Conservation (phyloP, 2,329 filamentous ascomycete species). For the Atkinsonella texensis region DNA sequence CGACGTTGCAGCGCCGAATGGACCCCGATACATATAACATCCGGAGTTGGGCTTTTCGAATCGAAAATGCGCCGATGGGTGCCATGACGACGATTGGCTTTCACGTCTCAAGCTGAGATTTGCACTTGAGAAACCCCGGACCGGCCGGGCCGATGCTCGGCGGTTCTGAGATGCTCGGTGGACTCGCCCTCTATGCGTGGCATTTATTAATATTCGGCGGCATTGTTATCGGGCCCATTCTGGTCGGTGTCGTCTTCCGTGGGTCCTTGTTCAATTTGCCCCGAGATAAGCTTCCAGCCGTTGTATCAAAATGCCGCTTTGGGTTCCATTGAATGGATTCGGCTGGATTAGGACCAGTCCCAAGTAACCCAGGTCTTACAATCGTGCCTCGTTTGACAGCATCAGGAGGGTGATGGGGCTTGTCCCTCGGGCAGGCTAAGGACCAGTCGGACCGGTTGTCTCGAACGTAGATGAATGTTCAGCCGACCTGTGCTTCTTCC, state of each 20-base stretch:
- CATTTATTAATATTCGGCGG: neutral
- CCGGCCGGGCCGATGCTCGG: slow-evolving; percentile 7
- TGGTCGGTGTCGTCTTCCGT: neutral
- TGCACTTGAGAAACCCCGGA: neutral
- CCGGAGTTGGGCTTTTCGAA: neutral
- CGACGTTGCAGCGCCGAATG: neutral
- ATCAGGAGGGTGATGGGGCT: neutral
- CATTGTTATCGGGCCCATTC: slow-evolving; percentile 1
- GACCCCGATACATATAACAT: neutral
- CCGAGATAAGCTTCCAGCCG: slow-evolving; percentile 3
- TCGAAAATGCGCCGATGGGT: neutral
- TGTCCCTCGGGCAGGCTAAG: neutral
- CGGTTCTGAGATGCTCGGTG: slow-evolving; percentile 3
- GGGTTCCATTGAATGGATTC: neutral
- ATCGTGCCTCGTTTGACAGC: neutral
- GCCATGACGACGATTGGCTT: neutral
- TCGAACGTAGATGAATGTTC: neutral
- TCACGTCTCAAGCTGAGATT: neutral
- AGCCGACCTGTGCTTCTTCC: neutral
- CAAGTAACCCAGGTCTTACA: neutral
- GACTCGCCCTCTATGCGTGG: neutral
- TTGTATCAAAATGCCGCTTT: neutral
- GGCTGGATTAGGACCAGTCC: neutral
- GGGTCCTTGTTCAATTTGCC: neutral
- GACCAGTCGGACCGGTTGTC: neutral